Base-by-base conservation (phyloP, 805 yeast genomes). In the Kluyveromyces siamensis region DNA sequence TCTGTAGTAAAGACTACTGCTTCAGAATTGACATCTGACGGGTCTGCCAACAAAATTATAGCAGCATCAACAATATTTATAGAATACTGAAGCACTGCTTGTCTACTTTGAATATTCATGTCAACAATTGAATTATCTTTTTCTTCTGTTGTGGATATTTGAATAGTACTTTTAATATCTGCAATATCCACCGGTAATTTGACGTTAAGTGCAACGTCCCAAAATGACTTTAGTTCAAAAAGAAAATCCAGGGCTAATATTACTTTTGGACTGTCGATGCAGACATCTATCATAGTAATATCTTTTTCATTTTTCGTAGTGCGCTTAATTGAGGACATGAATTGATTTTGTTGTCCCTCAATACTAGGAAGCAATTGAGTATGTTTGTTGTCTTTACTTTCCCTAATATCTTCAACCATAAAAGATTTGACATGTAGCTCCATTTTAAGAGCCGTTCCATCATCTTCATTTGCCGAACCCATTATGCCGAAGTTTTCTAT, bases 1-100 rank as follows among this genome's bases (percentile, higher is more conserved):
- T 84, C 95, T 13, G 89, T 80, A 58, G 87, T 86, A 69, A 93
- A 84, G 1, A 91, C 96, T 51, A 91, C 76, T 0, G 98, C 98
- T 57, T 90, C 96, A 0, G 96, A 79, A 51, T 81, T 74, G 2
- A 66, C 61, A 8, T 74, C 71, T 0, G 83, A 74, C 0, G 96
- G 87, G 61, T 91, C 86, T 0, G 96, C 96, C 40, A 93, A 67
- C 30, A 93, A 67, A 17, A 87, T 79, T 17, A 91, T 72, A 0
- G 95, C 87, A 0, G 91, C 81, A 48, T 87, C 83, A 6, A 81
- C 80, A 39, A 93, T 67, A 58, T 86, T 88, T 37, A 91, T 60
- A 1, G 86, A 75, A 52, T 75, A 77, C 0, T 80, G 81, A 21
- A 79, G 42, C 30, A 60, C 57, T 1, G 55, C 50, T 19, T 38